These are phyloP conservation scores for Cryptococcus sp. DNA, from an alignment of 1,284 basidiomycete genomes.

Conservation along the genomic window DNA sequence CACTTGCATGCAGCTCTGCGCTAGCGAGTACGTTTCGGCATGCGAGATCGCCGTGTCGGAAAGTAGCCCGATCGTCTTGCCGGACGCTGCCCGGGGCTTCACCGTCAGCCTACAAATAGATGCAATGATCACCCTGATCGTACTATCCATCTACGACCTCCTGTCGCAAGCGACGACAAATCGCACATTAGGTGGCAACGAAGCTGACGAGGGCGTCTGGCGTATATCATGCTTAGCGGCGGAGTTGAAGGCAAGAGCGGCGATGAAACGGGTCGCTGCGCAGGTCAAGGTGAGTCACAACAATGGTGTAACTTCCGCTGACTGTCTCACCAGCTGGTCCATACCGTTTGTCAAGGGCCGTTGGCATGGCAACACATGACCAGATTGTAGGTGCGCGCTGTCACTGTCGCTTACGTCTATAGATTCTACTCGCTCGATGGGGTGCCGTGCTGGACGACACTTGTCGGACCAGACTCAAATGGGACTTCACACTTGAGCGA, in stretches of 20 bases:
- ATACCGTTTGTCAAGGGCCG: constrained; percentile 1
- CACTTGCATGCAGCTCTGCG: not conserved
- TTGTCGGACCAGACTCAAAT: constrained; percentile 1
- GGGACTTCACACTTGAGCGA: not conserved
- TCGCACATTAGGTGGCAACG: no score
- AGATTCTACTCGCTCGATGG: constrained; percentile 9
- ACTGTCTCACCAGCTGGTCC: constrained; percentile 3
- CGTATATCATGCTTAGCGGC: not conserved
- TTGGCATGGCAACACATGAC: constrained; percentile 7
- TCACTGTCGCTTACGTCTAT: not conserved
- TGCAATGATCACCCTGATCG: not conserved
- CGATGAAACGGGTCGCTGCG: constrained; percentile 10
- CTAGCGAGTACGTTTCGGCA: not conserved
- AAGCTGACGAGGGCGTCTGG: not conserved
- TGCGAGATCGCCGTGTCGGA: not conserved
- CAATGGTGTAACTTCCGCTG: not conserved
- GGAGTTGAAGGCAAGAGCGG: not conserved
- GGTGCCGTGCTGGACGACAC: constrained; percentile 5
- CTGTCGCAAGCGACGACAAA: not conserved
- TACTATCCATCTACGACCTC: not conserved
- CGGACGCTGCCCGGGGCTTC: not conserved
- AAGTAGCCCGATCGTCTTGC: not conserved
- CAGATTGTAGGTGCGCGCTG: constrained; percentile 2
- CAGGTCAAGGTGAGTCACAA: constrained; percentile 7
- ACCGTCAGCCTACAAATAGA: not conserved